Evolutionary conservation across 306 rosid species (phyloP).

Genomic region (Clitoria ternatea): DNA sequence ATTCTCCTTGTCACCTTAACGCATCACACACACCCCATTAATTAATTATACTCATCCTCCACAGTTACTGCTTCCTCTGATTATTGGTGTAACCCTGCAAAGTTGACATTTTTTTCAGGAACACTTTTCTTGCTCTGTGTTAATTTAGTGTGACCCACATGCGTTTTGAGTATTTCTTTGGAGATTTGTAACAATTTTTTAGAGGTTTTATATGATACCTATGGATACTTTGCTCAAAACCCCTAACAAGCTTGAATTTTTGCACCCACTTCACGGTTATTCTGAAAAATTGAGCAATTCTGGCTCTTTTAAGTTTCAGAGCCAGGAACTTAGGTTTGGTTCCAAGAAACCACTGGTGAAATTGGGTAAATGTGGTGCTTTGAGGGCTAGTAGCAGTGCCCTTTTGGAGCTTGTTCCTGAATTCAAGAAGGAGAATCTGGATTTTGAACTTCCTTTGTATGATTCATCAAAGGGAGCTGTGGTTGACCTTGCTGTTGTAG

Average conservation of each 20-base stretch:
- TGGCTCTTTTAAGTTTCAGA: constrained; percentile 43
- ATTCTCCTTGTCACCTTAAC: neutral
- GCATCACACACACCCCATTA: neutral
- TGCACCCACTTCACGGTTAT: constrained; percentile 77
- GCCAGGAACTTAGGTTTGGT: constrained; percentile 61
- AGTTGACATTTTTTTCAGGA: neutral
- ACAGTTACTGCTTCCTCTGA: neutral
- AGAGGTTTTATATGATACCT: constrained; percentile 15
- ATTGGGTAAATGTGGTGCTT: constrained; percentile 41
- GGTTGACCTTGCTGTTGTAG: constrained; percentile 93
- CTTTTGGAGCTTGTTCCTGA: constrained; percentile 96
- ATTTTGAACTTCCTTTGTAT: constrained; percentile 84
- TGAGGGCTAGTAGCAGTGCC: constrained; percentile 56
- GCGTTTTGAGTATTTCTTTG: constrained; percentile 21
- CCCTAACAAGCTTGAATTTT: constrained; percentile 71
- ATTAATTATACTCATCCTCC: neutral
- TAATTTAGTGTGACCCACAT: constrained; percentile 23
- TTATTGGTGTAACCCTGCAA: constrained; percentile 3
- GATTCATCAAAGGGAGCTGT: constrained; percentile 73
- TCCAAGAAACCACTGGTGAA: constrained; percentile 41
- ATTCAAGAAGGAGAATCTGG: constrained; percentile 79
- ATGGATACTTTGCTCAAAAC: constrained; percentile 96
- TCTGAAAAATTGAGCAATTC: constrained; percentile 56
- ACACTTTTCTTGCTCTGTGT: neutral
- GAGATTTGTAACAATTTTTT: constrained; percentile 23